Base-by-base conservation (phyloP, 139 green algal species). In the Mychonastes homosphaera region DNA sequence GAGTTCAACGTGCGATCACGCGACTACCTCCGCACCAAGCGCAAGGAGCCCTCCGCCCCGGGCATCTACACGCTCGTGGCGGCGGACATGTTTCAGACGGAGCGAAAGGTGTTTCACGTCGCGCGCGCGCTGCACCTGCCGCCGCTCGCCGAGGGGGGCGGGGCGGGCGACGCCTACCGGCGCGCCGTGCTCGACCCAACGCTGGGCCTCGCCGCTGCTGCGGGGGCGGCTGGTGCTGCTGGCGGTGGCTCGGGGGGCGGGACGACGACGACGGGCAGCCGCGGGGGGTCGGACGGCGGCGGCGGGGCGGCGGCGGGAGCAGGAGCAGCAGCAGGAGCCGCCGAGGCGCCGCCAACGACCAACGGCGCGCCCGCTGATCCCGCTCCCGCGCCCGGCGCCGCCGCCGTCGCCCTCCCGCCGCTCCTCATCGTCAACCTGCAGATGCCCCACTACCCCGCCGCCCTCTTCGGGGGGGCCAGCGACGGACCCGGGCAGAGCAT, bases 341-440 rank as follows among this genome's bases (percentile, higher is more conserved):
- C 38, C 54, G n/a, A n/a, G n/a, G n/a, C n/a, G n/a, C n/a, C n/a
- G n/a, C n/a, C n/a, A n/a, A n/a, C n/a, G n/a, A n/a, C n/a, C n/a
- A n/a, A n/a, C n/a, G n/a, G n/a, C n/a, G n/a, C n/a, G n/a, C n/a
- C n/a, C n/a, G n/a, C n/a, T n/a, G n/a, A n/a, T n/a, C n/a, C n/a
- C n/a, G n/a, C n/a, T n/a, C 16, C n/a, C 52, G 39, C 12, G 5
- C n/a, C n/a, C n/a, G n/a, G n/a, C n/a, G n/a, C n/a, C n/a, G n/a
- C n/a, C 1, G 65, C 75, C 3, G 57, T 77, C 30, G 45, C 53
- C 5, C 68, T 91, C 30, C 87, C 86, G 16, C 77, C 73, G 2
- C 59, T 94, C 50, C 67, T 95, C 1, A 68, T 95, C 46, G 61
- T 95, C 76, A 92, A 88, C 61, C 53, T 95, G 23, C 85, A 94